phyloP scores from a whole-genome alignment of 2,329 filamentous ascomycete genomes.

The Cytospora piceicola region DNA sequence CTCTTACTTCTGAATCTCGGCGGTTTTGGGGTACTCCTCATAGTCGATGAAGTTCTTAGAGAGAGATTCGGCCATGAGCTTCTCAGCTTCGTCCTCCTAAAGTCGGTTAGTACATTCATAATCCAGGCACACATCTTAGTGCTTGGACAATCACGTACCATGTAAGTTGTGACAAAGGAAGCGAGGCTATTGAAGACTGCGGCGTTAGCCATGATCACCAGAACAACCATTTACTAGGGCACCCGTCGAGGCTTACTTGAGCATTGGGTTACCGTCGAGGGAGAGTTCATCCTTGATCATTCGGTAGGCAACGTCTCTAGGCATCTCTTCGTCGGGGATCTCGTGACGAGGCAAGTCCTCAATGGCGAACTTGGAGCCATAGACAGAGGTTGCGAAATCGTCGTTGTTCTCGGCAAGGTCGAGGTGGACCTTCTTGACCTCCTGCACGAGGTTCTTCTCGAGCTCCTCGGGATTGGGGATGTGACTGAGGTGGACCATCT shows the following conservation, averaged over 20 bases:
- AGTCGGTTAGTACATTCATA: neutral
- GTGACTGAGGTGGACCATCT: conserved; percentile 57
- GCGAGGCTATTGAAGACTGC: conserved; percentile 64
- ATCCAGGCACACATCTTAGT: too few relatives aligned
- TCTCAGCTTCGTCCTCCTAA: conserved; percentile 90
- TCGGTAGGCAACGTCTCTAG: conserved; percentile 87
- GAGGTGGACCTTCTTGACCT: conserved; percentile 49
- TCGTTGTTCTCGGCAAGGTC: conserved; percentile 57
- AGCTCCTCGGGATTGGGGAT: conserved; percentile 43
- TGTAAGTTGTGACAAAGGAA: conserved; percentile 94
- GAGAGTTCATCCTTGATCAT: conserved; percentile 97
- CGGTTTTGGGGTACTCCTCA: conserved; percentile 80
- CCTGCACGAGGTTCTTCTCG: conserved; percentile 39
- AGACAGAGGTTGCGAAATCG: conserved; percentile 77
- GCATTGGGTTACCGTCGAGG: conserved; percentile 87
- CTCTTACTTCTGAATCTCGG: conserved; percentile 49
- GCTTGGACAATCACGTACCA: conserved; percentile 52
- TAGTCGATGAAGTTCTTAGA: conserved; percentile 96
- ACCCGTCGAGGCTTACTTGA: conserved; percentile 61
- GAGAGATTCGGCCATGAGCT: conserved; percentile 91
- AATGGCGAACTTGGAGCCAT: conserved; percentile 82
- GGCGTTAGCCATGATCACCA: conserved; percentile 14
- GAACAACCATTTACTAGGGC: neutral
- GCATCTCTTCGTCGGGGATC: conserved; percentile 92
- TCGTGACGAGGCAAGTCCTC: conserved; percentile 79